Percentiles rank a stretch among this genome's conserved stretches.
Evolutionary conservation across 495 filamentous ascomycete species (phyloP).

Genomic region (Talaromyces nanjingensis): DNA sequence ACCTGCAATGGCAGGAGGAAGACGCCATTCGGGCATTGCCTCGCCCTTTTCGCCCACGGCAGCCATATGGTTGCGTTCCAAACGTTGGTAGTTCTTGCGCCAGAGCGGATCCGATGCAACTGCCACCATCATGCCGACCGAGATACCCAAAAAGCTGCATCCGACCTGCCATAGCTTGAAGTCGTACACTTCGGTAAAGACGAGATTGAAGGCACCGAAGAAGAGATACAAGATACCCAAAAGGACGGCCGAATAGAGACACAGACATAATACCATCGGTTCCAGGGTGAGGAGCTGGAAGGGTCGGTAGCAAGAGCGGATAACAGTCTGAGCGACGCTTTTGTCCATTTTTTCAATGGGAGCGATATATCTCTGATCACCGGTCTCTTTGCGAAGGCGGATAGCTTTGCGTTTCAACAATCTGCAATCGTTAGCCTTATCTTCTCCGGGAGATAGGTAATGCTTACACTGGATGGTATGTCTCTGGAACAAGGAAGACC

Average conservation of each 20-base stretch:
- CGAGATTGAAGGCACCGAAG: slow-evolving; percentile 85
- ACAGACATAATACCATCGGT: slow-evolving; percentile 81
- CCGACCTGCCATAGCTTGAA: slow-evolving; percentile 79
- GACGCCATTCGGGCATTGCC: slow-evolving; percentile 77
- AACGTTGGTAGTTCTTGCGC: slow-evolving; percentile 56
- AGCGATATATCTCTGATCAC: slow-evolving; percentile 67
- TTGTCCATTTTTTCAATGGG: slow-evolving; percentile 73
- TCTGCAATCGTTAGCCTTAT: slow-evolving; percentile 16
- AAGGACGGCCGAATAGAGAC: slow-evolving; percentile 76
- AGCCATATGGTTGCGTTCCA: slow-evolving; percentile 52
- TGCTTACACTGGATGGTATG: slow-evolving; percentile 66
- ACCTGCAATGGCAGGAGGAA: slow-evolving; percentile 76
- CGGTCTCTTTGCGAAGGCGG: slow-evolving; percentile 64
- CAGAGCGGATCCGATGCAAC: slow-evolving; percentile 69
- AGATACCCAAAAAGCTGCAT: slow-evolving; percentile 72
- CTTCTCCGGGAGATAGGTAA: background rate
- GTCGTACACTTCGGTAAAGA: slow-evolving; percentile 71
- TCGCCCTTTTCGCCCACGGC: slow-evolving; percentile 48
- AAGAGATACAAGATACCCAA: slow-evolving; percentile 90
- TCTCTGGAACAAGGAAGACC: slow-evolving; percentile 76
- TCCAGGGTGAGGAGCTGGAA: slow-evolving; percentile 77
- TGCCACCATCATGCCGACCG: slow-evolving; percentile 70
- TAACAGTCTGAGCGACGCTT: slow-evolving; percentile 64
- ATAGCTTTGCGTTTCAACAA: slow-evolving; percentile 70
- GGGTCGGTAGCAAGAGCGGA: slow-evolving; percentile 66